Percentiles rank a stretch among this genome's conserved stretches.
These are phyloP conservation scores for Ophiostoma montium DNA, from an alignment of 2,329 filamentous ascomycete species.

Conservation along the genomic window DNA sequence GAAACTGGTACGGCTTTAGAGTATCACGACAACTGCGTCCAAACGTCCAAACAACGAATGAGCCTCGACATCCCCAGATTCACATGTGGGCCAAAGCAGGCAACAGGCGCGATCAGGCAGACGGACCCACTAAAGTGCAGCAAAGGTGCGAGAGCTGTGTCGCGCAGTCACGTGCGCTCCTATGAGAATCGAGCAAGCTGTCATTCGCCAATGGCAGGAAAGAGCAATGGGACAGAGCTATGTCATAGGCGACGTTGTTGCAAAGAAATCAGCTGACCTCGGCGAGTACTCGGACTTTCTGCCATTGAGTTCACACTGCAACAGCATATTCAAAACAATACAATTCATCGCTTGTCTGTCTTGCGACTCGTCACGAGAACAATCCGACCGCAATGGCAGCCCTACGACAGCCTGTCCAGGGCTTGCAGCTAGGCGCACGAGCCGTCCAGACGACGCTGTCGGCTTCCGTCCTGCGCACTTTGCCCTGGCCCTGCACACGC, in stretches of 20 bases:
- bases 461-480: not conserved
- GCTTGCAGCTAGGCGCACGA: constrained; percentile 6
- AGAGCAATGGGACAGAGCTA: not conserved
- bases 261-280: not conserved
- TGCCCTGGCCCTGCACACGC: constrained; percentile 17
- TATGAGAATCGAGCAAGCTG: not conserved
- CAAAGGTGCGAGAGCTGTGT: not conserved
- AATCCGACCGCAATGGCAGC: constrained; percentile 17
- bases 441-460: not conserved
- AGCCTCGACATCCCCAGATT: too few relatives aligned
- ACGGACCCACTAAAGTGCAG: too few relatives aligned
- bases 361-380: too few relatives aligned
- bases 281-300: not conserved
- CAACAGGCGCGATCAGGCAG: not conserved
- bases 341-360: too few relatives aligned
- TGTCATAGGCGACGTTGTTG: not conserved
- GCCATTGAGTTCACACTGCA: too few relatives aligned
- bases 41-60: not conserved
- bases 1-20: too few relatives aligned
- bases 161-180: constrained; percentile 8
- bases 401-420: constrained; percentile 21
- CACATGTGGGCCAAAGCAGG: too few relatives aligned
- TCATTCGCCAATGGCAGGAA: constrained; percentile 10
- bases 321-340: too few relatives aligned
- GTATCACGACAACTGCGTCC: not conserved